phyloP scores from a whole-genome alignment of 1,139 yeast genomes.

The Nakaseomyces sp. region DNA sequence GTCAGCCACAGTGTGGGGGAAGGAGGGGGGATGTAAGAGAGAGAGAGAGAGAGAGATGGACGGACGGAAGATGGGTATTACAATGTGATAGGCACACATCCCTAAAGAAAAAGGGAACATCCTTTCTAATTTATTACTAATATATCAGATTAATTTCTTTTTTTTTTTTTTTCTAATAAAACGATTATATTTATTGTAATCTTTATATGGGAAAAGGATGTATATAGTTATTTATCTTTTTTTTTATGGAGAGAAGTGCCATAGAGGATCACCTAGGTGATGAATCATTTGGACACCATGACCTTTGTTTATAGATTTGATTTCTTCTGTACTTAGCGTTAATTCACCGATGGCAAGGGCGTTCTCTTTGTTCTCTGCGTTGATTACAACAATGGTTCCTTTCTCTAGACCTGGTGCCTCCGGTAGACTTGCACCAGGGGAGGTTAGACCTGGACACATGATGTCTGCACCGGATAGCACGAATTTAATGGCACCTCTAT shows the following conservation, averaged over 20 bases:
- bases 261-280: conserved; percentile 83
- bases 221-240: neutral
- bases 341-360: conserved; percentile 87
- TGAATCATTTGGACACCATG: conserved; percentile 82
- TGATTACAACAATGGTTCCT: conserved; percentile 67
- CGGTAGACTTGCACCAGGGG: conserved; percentile 81
- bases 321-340: conserved; percentile 84
- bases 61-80: too few species aligned
- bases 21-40: too few species aligned
- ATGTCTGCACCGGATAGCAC: conserved; percentile 90
- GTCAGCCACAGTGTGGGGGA: too few species aligned
- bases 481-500: conserved; percentile 93
- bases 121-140: too few species aligned
- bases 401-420: conserved; percentile 52
- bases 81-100: too few species aligned
- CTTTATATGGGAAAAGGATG: too few species aligned
- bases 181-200: too few species aligned
- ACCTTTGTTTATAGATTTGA: conserved; percentile 75
- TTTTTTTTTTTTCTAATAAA: too few species aligned
- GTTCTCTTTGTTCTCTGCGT: conserved; percentile 87
- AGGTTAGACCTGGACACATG: conserved; percentile 96
- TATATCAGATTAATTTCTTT: too few species aligned
- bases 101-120: too few species aligned
- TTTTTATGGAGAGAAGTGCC: conserved; percentile 33
- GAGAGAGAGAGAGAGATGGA: too few species aligned